Evolutionary conservation across 768 basidiomycete species (phyloP).

Genomic region (Russula vinacea): DNA sequence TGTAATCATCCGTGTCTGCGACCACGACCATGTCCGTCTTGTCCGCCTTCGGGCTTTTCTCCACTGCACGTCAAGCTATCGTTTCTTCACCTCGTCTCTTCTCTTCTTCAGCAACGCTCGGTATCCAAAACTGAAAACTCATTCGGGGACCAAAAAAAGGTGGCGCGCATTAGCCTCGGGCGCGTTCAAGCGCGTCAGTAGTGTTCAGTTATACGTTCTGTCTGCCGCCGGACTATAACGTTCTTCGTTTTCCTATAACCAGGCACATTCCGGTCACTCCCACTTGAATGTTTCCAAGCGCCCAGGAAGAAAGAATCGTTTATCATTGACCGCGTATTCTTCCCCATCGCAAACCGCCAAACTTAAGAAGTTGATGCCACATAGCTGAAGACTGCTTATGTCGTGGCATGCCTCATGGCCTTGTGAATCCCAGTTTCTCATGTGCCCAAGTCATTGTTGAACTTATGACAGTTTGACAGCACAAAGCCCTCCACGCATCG

Average conservation of each 20-base stretch:
- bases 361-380: slow-evolving; percentile 70
- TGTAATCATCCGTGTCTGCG: slow-evolving; percentile 8
- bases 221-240: neutral
- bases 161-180: slow-evolving; percentile 67
- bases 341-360: slow-evolving; percentile 59
- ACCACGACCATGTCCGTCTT: slow-evolving; percentile 23
- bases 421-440: neutral
- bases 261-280: slow-evolving; percentile 70
- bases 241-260: neutral
- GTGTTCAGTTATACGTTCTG: neutral
- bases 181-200: slow-evolving; percentile 70
- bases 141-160: slow-evolving; percentile 78
- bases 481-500: neutral
- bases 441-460: neutral
- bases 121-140: slow-evolving; percentile 77
- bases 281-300: slow-evolving; percentile 72
- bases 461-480: neutral
- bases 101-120: slow-evolving; percentile 53
- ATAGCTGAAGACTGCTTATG: slow-evolving; percentile 44
- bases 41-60: slow-evolving; percentile 33
- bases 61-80: slow-evolving; percentile 21
- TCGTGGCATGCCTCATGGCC: neutral
- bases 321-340: slow-evolving; percentile 66
- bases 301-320: slow-evolving; percentile 60
- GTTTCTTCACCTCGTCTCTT: slow-evolving; percentile 41